Percentiles rank a stretch among this genome's conserved stretches.
Evolutionary conservation across 2,329 filamentous ascomycete genomes (phyloP).

Genomic region (Ceratocystis diversiconidia): DNA sequence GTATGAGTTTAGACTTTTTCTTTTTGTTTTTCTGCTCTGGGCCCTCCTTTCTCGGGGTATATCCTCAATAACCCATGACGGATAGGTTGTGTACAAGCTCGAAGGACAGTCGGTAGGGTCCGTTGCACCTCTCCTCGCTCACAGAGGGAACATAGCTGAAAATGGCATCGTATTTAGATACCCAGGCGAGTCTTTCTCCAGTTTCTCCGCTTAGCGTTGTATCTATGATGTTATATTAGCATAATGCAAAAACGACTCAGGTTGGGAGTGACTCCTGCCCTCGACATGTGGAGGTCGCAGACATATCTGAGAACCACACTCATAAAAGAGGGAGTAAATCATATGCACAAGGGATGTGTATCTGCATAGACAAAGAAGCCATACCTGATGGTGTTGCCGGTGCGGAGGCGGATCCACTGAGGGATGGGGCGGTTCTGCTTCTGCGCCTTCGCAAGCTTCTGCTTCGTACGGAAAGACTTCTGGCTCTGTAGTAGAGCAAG

Average conservation of each 20-base stretch:
- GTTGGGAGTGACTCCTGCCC: too few species aligned
- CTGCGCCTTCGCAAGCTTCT: slow-evolving; percentile 99
- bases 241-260: too few species aligned
- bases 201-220: slow-evolving; percentile 99
- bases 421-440: slow-evolving; percentile 99
- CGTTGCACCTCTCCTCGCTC: slow-evolving; percentile 16
- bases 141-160: slow-evolving; percentile 18
- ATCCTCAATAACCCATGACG: slow-evolving; percentile 15
- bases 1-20: slow-evolving; percentile 14
- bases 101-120: slow-evolving; percentile 12
- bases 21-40: slow-evolving; percentile 11
- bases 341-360: background rate
- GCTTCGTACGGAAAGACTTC: slow-evolving; percentile 99
- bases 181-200: slow-evolving; percentile 99
- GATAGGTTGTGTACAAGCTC: slow-evolving; percentile 14
- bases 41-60: slow-evolving; percentile 16
- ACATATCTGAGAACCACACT: background rate
- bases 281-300: background rate
- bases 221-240: slow-evolving; percentile 43
- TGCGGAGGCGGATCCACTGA: slow-evolving; percentile 98
- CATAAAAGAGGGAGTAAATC: background rate
- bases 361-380: background rate
- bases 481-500: slow-evolving; percentile 55
- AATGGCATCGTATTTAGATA: slow-evolving; percentile 51
- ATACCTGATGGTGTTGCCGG: slow-evolving; percentile 99